These are phyloP conservation scores for Plenodomus biglobosus DNA, from an alignment of 2,329 filamentous ascomycete genomes.

Conservation along the genomic window DNA sequence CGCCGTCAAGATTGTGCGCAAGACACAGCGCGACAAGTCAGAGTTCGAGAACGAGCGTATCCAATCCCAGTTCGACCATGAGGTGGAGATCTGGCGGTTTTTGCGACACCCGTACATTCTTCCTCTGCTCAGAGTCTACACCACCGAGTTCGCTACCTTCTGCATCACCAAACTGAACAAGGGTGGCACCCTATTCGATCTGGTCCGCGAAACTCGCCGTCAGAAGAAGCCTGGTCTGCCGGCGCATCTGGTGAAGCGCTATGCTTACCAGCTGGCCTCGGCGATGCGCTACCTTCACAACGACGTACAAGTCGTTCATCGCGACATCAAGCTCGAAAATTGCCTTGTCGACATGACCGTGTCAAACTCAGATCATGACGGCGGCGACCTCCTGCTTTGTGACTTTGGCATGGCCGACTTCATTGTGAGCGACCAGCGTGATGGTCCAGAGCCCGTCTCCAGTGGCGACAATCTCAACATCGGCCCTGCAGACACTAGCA, in stretches of 20 bases:
- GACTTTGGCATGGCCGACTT: constrained; percentile 72
- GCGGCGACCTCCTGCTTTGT: constrained; percentile 63
- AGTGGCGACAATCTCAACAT: constrained; percentile 47
- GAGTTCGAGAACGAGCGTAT: constrained; percentile 65
- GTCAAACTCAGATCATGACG: constrained; percentile 50
- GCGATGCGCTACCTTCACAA: constrained; percentile 68
- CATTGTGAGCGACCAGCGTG: constrained; percentile 58
- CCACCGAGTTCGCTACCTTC: constrained; percentile 68
- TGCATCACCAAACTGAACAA: constrained; percentile 67
- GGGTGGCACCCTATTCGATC: constrained; percentile 65
- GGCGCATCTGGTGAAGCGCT: constrained; percentile 57
- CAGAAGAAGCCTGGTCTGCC: constrained; percentile 50
- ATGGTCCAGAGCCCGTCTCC: constrained; percentile 54
- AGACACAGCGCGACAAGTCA: constrained; percentile 56
- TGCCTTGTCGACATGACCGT: constrained; percentile 62
- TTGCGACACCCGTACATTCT: constrained; percentile 64
- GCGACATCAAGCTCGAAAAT: constrained; percentile 70
- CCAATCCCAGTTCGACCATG: constrained; percentile 68
- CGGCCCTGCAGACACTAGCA: constrained; percentile 58
- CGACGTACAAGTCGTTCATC: constrained; percentile 66
- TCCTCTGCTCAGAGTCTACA: constrained; percentile 64
- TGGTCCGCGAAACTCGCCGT: constrained; percentile 58
- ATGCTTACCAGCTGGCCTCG: constrained; percentile 63
- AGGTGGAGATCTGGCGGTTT: constrained; percentile 68
- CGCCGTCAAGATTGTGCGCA: constrained; percentile 69